These are phyloP conservation scores for Artemisia tridentata DNA, from an alignment of 129 eudicot species.

Conservation along the genomic window DNA sequence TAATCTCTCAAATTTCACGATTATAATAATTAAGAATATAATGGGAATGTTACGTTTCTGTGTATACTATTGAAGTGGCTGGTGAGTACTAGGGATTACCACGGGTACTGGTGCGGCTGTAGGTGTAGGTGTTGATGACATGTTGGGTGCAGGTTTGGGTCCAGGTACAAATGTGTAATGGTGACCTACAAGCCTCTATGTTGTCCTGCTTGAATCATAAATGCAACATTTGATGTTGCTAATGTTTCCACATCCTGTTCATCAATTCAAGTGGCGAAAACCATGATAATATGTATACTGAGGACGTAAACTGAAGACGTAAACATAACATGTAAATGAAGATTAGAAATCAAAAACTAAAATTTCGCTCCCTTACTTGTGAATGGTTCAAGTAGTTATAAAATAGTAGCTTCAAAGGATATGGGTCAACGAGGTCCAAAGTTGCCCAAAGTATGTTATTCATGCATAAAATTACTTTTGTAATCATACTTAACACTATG, in stretches of 20 bases:
- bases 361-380: too few relatives aligned
- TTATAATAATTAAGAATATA: conserved; percentile 1
- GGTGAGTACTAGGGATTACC: conserved; percentile 18
- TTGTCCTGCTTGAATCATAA: conserved; percentile 64
- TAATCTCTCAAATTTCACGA: conserved; percentile 18
- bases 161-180: conserved; percentile 59
- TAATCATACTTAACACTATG: neutral
- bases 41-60: conserved; percentile 1
- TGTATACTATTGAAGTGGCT: conserved; percentile 32
- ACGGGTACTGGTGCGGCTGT: conserved; percentile 32
- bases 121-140: conserved; percentile 39
- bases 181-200: conserved; percentile 71
- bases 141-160: conserved; percentile 43
- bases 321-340: too few relatives aligned
- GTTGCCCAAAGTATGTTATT: too few relatives aligned
- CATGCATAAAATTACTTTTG: too few relatives aligned
- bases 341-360: too few relatives aligned
- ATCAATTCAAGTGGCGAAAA: conserved; percentile 9
- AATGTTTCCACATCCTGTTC: conserved; percentile 72
- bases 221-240: conserved; percentile 67
- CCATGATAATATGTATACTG: neutral
- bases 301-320: too few relatives aligned
- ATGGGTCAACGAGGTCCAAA: too few relatives aligned
- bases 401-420: too few relatives aligned
- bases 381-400: too few relatives aligned